phyloP scores from a whole-genome alignment of 2,329 filamentous ascomycete genomes.

The Penicillium sp. region DNA sequence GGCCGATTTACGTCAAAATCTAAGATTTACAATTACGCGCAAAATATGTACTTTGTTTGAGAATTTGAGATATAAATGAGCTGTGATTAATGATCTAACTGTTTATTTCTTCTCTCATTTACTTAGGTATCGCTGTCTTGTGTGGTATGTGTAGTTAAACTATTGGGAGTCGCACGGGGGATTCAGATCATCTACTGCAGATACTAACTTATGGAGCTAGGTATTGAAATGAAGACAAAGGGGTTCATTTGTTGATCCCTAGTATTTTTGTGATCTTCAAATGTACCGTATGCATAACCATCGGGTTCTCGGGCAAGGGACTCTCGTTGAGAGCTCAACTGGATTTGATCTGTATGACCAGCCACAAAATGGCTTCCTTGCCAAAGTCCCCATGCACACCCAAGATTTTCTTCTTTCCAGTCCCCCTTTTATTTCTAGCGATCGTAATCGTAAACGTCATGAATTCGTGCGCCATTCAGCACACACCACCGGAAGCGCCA shows the following conservation, averaged over 20 bases:
- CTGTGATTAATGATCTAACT: not conserved
- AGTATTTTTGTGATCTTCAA: not conserved
- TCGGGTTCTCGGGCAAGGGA: not conserved
- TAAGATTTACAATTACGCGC: not conserved
- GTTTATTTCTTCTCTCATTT: not conserved
- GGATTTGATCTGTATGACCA: not conserved
- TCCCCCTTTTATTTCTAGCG: slow-evolving; percentile 2
- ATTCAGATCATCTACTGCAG: not conserved
- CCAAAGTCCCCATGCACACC: not conserved
- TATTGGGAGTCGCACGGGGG: not conserved
- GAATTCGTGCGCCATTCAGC: not conserved
- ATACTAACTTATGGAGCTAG: not conserved
- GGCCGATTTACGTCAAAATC: slow-evolving; percentile 17
- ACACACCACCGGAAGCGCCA: slow-evolving; percentile 1
- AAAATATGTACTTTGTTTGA: not conserved
- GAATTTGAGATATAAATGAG: not conserved
- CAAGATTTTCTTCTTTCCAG: not conserved
- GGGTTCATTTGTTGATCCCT: not conserved
- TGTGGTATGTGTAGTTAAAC: not conserved
- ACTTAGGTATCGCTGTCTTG: not conserved
- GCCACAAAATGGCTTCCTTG: not conserved
- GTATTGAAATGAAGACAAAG: not conserved
- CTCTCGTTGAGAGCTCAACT: not conserved
- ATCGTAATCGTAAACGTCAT: slow-evolving; percentile 21
- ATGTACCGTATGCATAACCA: too few relatives aligned